Conservation (phyloP, 176 grass and related monocot genomes). For the Puya raimondii region DNA sequence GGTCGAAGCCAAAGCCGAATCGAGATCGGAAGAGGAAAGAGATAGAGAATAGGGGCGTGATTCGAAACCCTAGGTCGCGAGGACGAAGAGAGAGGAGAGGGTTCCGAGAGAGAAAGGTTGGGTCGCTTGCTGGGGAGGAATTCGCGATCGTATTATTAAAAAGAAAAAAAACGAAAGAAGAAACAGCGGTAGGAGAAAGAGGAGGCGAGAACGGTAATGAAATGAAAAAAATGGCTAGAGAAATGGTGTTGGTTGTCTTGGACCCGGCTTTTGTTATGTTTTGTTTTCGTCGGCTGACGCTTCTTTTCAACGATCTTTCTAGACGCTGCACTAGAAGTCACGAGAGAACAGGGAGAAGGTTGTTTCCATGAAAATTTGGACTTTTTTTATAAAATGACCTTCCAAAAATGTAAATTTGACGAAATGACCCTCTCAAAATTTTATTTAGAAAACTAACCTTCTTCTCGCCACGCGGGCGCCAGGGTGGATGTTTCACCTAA, state of each 20-base stretch:
- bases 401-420: no score
- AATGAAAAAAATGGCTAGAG: not conserved
- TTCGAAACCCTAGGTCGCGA: slow-evolving; percentile 1
- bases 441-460: no score
- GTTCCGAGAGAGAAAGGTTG: not conserved
- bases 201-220: not conserved
- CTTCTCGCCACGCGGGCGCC: no score
- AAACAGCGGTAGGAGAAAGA: not conserved
- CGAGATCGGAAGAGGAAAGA: not conserved
- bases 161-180: no score
- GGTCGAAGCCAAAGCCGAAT: not conserved
- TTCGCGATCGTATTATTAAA: not conserved
- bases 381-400: no score
- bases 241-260: not conserved
- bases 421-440: no score
- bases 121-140: not conserved
- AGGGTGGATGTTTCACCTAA: no score
- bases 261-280: not conserved
- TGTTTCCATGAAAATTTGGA: no score
- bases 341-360: no score
- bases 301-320: not conserved
- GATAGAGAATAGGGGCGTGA: not conserved
- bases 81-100: not conserved
- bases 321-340: not conserved
- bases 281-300: not conserved